Percentiles rank a stretch among this genome's conserved stretches.
phyloP scores from a whole-genome alignment of 2,329 filamentous ascomycete genomes.

The Zasmidium cellare region DNA sequence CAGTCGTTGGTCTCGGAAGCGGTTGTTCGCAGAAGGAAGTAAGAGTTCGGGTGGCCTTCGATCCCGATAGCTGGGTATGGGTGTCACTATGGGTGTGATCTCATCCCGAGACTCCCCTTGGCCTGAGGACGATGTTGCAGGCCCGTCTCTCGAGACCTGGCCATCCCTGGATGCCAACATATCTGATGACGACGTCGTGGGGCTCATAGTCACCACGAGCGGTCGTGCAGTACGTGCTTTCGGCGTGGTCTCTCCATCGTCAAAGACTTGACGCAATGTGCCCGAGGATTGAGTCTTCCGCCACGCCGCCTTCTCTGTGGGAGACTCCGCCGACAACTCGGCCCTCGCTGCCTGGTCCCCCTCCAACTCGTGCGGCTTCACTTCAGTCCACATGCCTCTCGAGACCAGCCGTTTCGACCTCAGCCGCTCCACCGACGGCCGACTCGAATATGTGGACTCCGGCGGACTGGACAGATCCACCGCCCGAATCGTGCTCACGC shows the following conservation, averaged over 20 bases:
- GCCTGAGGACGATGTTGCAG: conserved; percentile 2
- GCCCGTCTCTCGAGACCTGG: too few species aligned
- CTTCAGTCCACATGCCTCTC: neutral
- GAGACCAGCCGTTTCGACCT: conserved; percentile 2
- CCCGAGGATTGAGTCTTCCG: neutral
- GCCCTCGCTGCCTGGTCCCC: neutral
- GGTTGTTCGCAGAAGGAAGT: conserved; percentile 7
- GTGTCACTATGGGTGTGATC: conserved; percentile 7
- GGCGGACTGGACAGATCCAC: neutral
- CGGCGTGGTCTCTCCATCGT: conserved; percentile 5
- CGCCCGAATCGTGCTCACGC: neutral
- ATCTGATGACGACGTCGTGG: conserved; percentile 4
- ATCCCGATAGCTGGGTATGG: conserved; percentile 5
- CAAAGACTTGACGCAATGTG: conserved; percentile 1
- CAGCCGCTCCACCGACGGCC: conserved; percentile 1
- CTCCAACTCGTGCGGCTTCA: neutral
- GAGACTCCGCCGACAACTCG: neutral
- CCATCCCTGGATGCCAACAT: neutral
- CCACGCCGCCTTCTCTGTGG: neutral
- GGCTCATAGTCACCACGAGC: conserved; percentile 11
- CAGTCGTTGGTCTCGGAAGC: conserved; percentile 6
- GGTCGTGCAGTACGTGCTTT: neutral
- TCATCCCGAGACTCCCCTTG: conserved; percentile 5
- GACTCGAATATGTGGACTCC: neutral
- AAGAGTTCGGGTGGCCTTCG: conserved; percentile 10